These are phyloP conservation scores for Cephaloascus albidus DNA, from an alignment of 805 yeast species.

Conservation along the genomic window DNA sequence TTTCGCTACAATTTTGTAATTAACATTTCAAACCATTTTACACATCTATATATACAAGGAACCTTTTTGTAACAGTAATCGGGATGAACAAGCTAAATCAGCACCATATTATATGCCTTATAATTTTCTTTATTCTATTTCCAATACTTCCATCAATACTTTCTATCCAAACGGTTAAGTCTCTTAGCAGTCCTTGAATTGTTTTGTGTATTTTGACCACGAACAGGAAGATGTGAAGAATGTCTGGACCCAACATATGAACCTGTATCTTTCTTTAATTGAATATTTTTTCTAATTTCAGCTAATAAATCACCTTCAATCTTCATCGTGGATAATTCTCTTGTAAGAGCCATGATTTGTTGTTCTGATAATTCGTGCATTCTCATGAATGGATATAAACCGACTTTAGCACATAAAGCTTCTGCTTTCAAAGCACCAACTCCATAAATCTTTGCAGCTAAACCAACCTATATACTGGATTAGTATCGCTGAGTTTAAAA, in stretches of 20 bases:
- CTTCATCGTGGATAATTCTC: conserved; percentile 74
- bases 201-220: conserved; percentile 87
- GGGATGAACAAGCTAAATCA: no score
- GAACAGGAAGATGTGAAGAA: conserved; percentile 54
- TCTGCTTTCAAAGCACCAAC: conserved; percentile 70
- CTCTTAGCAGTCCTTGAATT: conserved; percentile 87
- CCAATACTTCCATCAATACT: no score
- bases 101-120: no score
- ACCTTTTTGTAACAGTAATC: no score
- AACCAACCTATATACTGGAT: conserved; percentile 50
- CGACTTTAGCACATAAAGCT: conserved; percentile 75
- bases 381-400: conserved; percentile 88
- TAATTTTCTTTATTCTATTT: no score
- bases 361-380: conserved; percentile 89
- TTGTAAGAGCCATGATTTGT: conserved; percentile 76
- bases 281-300: conserved; percentile 67
- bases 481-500: no score
- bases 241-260: conserved; percentile 87
- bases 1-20: no score
- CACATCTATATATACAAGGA: no score
- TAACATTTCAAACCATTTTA: no score
- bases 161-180: conserved; percentile 70
- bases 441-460: conserved; percentile 79
- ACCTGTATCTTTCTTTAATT: conserved; percentile 71
- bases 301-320: conserved; percentile 78